Base-by-base conservation (phyloP, 2,329 filamentous ascomycete genomes). In the Triangularia setosa region DNA sequence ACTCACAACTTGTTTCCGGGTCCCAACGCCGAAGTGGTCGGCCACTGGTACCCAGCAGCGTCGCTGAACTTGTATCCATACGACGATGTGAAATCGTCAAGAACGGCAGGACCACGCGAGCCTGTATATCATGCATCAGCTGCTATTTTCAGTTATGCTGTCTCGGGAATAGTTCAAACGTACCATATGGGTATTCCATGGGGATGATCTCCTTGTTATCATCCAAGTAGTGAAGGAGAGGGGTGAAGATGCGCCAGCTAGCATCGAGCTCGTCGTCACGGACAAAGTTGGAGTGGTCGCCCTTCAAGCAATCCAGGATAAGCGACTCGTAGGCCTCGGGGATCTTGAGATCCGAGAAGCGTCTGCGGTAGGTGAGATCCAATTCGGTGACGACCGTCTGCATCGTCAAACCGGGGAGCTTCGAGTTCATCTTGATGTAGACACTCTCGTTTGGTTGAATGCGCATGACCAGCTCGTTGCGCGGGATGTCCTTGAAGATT, bases 401-500 rank as follows among this genome's bases (percentile, higher is more conserved):
- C 93, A 98, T 99, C 83, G 93, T 98, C 73, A 99, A 84, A 73
- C 95, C 95, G 21, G 95, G 96, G 65, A 99, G 85, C 85, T 99
- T 99, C 28, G 94, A 98, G 89, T 99, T 99, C 95, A 99, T 99
- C 88, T 99, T 99, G 80, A 98, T 96, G 83, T 99, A 99, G 71
- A 99, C 93, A 76, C 92, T 96, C 85, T 99, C 95, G 82, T 99
- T 99, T 73, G 95, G 95, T 83, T 99, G 95, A 70, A 99, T 96
- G 71, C 95, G 93, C 83, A 99, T 97, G 74, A 99, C 95, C 70
- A 99, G 90, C 82, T 99, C 95, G 83, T 99, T 99, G 72, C 96
- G 90, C 65, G 95, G 96, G 75, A 99, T 99, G 77, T 99, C 94
- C 86, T 98, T 98, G 84, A 99, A 99, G 79, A 99, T 99, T 71